Evolutionary conservation across 257 asterid genomes (phyloP).

Genomic region (Vinca minor): DNA sequence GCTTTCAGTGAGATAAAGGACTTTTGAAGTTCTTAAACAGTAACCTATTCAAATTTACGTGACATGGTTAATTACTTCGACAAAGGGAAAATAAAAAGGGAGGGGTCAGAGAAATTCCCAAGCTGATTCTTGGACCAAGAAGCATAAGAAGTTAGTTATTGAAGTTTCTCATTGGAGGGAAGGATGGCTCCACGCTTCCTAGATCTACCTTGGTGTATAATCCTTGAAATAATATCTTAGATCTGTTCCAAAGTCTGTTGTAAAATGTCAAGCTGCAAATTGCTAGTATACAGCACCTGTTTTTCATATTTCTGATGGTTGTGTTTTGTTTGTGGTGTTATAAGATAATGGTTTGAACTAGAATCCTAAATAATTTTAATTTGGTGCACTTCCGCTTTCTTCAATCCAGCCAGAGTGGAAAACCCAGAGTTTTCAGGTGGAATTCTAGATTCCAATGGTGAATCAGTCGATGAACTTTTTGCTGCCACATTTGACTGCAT

Average conservation of each 20-base stretch:
- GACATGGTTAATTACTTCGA: background rate
- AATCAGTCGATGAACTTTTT: slow-evolving; percentile 85
- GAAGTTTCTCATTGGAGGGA: background rate
- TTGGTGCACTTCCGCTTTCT: slow-evolving; percentile 7
- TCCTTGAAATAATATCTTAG: background rate
- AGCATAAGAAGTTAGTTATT: background rate
- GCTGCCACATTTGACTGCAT: slow-evolving; percentile 91
- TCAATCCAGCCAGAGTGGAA: slow-evolving; percentile 44
- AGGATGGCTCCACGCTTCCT: background rate
- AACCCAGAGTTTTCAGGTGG: slow-evolving; percentile 34
- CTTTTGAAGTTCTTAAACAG: background rate
- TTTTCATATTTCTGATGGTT: too few species aligned
- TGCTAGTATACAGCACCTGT: background rate
- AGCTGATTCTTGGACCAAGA: background rate
- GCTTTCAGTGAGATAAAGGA: background rate
- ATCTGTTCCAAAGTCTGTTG: background rate
- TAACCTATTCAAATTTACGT: background rate
- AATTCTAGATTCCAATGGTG: slow-evolving; percentile 34
- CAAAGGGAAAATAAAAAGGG: background rate
- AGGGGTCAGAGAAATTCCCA: background rate
- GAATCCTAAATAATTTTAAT: background rate
- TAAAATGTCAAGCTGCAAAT: background rate
- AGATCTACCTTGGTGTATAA: background rate
- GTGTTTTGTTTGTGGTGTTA: background rate
- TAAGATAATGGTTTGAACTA: background rate